Evolutionary conservation across 1,139 yeast species (phyloP).

Genomic region (Taphrina flavorubra): DNA sequence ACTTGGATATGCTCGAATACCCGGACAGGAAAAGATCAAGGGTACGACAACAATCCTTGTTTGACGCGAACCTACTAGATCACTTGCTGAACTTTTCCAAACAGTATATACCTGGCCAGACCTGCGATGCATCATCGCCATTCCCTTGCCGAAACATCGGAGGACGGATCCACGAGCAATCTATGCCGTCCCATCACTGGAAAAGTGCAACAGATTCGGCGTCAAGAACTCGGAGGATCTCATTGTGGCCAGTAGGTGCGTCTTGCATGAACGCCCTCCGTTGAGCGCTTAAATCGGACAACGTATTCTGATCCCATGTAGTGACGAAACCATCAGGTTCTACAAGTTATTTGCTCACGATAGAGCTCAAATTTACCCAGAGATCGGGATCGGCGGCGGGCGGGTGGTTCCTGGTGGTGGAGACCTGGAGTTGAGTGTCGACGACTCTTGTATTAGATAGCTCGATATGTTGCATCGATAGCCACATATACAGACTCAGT

Average conservation of each 20-base stretch:
- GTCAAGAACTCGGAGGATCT: constrained; percentile 21
- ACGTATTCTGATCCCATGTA: not conserved
- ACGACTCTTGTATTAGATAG: not conserved
- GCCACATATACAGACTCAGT: too few species aligned
- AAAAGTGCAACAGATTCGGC: not conserved
- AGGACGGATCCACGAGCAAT: constrained; percentile 62
- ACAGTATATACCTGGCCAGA: constrained; percentile 70
- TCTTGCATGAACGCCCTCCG: too few species aligned
- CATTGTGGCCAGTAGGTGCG: constrained; percentile 27
- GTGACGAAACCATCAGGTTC: constrained; percentile 35
- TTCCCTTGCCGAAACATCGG: constrained; percentile 55
- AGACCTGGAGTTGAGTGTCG: not conserved
- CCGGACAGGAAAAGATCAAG: not conserved
- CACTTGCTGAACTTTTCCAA: not conserved
- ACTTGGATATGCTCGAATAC: constrained; percentile 67
- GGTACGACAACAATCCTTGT: not conserved
- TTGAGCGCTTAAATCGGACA: not conserved
- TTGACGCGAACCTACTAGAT: not conserved
- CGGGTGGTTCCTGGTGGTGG: constrained; percentile 17
- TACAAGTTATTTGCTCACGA: constrained; percentile 10
- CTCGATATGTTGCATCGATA: not conserved
- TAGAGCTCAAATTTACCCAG: constrained; percentile 13
- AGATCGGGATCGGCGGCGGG: constrained; percentile 34
- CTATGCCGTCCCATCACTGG: constrained; percentile 63
- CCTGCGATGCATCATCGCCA: constrained; percentile 59